These are phyloP conservation scores for Zygotorulaspora danielsina DNA, from an alignment of 805 yeast species.

Conservation along the genomic window DNA sequence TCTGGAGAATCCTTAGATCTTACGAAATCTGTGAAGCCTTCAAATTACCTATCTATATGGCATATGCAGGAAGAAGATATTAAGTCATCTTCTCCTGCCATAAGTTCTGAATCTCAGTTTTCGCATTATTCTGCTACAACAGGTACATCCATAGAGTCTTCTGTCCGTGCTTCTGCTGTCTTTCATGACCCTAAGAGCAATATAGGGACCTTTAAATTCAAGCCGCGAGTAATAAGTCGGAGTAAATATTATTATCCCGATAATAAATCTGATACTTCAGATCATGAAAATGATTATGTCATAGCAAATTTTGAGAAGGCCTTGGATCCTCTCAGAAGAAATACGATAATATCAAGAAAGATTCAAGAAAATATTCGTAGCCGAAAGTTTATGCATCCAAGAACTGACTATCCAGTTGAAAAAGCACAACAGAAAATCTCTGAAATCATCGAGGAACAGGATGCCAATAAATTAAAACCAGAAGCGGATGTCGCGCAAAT, in stretches of 20 bases:
- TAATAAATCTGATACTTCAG: conserved; percentile 3
- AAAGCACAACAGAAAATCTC: background rate
- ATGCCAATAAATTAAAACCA: background rate
- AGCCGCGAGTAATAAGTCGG: conserved; percentile 27
- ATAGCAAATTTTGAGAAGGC: conserved; percentile 10
- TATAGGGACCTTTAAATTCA: conserved; percentile 22
- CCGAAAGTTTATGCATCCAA: conserved; percentile 9
- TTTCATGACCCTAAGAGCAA: background rate
- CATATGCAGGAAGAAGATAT: conserved; percentile 28
- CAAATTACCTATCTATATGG: conserved; percentile 32
- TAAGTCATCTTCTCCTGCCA: conserved; percentile 22
- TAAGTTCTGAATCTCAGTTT: conserved; percentile 27
- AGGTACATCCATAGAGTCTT: conserved; percentile 11
- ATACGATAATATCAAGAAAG: conserved; percentile 19
- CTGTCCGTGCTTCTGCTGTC: conserved; percentile 1
- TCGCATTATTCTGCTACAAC: conserved; percentile 22
- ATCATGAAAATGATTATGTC: conserved; percentile 10
- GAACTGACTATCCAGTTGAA: background rate
- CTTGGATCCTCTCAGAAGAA: conserved; percentile 26
- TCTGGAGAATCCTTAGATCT: conserved; percentile 26
- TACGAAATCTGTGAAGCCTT: conserved; percentile 17
- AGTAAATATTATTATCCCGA: conserved; percentile 17
- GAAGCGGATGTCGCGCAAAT: background rate
- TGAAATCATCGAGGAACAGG: background rate
- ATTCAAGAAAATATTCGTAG: conserved; percentile 17